Percentiles rank a stretch among this genome's conserved stretches.
Evolutionary conservation across 352 stramenopile genomes (phyloP).

Genomic region (Salisapilia sapeloensis): DNA sequence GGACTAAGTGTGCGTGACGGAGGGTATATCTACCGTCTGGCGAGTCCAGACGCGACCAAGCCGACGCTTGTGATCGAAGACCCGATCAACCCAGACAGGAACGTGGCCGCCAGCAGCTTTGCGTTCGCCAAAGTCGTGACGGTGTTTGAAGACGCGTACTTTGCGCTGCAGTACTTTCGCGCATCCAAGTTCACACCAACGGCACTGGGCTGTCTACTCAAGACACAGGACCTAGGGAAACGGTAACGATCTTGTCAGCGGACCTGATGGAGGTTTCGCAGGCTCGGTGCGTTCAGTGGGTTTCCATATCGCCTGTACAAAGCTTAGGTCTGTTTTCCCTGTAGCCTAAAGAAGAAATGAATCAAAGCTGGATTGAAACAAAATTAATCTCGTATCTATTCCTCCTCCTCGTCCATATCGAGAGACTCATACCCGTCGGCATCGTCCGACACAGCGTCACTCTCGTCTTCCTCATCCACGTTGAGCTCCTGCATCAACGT

Average conservation of each 20-base stretch:
- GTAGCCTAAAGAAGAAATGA: no score
- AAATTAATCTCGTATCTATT: no score
- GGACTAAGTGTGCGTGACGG: slow-evolving; percentile 69
- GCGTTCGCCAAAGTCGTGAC: slow-evolving; percentile 72
- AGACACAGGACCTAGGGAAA: background rate
- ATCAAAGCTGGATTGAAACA: no score
- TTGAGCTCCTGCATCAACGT: slow-evolving; percentile 54
- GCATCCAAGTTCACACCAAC: slow-evolving; percentile 57
- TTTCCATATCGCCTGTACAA: no score
- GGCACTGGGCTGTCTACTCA: slow-evolving; percentile 65
- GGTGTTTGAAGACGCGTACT: slow-evolving; percentile 75
- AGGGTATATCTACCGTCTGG: slow-evolving; percentile 72
- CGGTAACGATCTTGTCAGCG: background rate
- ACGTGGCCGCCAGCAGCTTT: slow-evolving; percentile 77
- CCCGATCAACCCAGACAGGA: slow-evolving; percentile 75
- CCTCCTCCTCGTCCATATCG: slow-evolving; percentile 38
- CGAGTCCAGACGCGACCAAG: slow-evolving; percentile 26
- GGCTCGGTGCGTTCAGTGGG: no score
- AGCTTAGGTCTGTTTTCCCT: no score
- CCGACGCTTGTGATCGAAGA: slow-evolving; percentile 76
- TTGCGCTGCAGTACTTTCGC: slow-evolving; percentile 71
- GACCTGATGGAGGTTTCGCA: background rate
- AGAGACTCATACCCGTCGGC: slow-evolving; percentile 71
- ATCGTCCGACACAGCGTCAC: slow-evolving; percentile 9
- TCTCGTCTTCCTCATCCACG: slow-evolving; percentile 19